These are phyloP conservation scores for Phaeosphaeria sp. DNA, from an alignment of 2,329 filamentous ascomycete genomes.

Conservation along the genomic window DNA sequence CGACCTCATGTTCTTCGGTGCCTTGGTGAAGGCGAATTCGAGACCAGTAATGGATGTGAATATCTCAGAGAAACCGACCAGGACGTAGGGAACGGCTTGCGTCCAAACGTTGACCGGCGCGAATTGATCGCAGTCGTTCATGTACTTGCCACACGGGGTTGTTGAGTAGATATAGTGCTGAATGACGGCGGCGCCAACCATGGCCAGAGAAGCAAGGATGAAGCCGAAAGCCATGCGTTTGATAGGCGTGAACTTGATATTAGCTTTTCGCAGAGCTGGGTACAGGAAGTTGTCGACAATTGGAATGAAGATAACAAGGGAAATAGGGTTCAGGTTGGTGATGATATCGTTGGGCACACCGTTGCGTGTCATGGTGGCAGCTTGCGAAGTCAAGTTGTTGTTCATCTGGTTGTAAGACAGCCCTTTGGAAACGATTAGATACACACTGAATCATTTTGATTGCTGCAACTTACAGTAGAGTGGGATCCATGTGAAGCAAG, in stretches of 20 bases:
- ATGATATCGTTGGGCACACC: constrained; percentile 64
- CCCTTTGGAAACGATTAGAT: constrained; percentile 21
- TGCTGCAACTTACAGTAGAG: constrained; percentile 47
- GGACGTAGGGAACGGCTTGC: constrained; percentile 57
- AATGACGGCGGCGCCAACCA: constrained; percentile 58
- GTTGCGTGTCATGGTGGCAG: constrained; percentile 59
- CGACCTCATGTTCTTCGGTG: constrained; percentile 80
- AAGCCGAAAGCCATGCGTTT: constrained; percentile 62
- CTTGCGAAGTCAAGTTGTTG: constrained; percentile 63
- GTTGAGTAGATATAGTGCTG: constrained; percentile 69
- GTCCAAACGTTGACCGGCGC: constrained; percentile 70
- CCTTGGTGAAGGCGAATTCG: constrained; percentile 80
- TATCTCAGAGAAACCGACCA: constrained; percentile 65
- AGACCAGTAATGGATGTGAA: constrained; percentile 67
- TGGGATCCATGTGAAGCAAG: constrained; percentile 61
- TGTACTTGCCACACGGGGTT: constrained; percentile 65
- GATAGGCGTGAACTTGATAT: constrained; percentile 60
- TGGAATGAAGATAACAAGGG: constrained; percentile 62
- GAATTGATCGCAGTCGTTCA: constrained; percentile 60
- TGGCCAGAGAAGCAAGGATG: constrained; percentile 54
- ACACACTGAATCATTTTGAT: no score
- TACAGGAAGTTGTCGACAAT: constrained; percentile 62
- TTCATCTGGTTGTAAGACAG: constrained; percentile 62
- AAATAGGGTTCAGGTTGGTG: constrained; percentile 61
- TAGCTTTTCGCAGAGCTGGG: constrained; percentile 55